Evolutionary conservation across 164 flowering plant species (phyloP).

Genomic region (Vitis amurensis): DNA sequence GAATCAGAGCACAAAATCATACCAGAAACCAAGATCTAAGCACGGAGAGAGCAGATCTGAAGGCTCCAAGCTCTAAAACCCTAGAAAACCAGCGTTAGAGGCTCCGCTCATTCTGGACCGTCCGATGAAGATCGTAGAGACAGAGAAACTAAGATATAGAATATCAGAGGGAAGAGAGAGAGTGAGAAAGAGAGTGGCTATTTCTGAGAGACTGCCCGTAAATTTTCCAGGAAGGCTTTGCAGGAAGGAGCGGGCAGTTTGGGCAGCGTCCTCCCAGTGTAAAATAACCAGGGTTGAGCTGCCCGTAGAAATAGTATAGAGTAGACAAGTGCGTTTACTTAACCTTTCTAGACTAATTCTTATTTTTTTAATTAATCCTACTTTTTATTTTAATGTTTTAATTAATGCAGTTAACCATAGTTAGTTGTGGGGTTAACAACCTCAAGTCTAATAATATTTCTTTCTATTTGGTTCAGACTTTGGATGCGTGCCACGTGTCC

Average conservation of each 20-base stretch:
- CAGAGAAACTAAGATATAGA: conserved; percentile 9
- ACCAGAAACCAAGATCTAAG: conserved; percentile 30
- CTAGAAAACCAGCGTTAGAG: conserved; percentile 8
- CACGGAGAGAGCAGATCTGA: conserved; percentile 30
- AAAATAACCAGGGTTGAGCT: conserved; percentile 8
- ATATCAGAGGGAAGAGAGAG: conserved; percentile 2
- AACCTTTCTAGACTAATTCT: neutral
- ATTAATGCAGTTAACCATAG: neutral
- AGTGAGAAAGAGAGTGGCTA: neutral
- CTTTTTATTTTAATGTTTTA: neutral
- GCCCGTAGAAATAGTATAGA: neutral
- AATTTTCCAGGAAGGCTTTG: conserved; percentile 23
- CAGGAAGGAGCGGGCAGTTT: conserved; percentile 26
- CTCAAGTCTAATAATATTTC: too few relatives aligned
- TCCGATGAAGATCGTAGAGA: conserved; percentile 33
- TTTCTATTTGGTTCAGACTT: too few relatives aligned
- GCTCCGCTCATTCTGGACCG: conserved; percentile 37
- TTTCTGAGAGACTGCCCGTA: conserved; percentile 40
- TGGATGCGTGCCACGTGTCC: too few relatives aligned
- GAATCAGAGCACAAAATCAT: conserved; percentile 9
- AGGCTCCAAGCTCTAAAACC: conserved; percentile 18
- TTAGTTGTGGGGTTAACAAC: too few relatives aligned
- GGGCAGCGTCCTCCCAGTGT: conserved; percentile 22
- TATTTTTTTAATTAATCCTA: too few relatives aligned
- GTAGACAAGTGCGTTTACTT: conserved; percentile 13